A percentile compares a stretch with the other conserved stretches of the same genome.
These are phyloP conservation scores for Leccinum fibrillosum DNA, from an alignment of 768 basidiomycete species.

Conservation along the genomic window DNA sequence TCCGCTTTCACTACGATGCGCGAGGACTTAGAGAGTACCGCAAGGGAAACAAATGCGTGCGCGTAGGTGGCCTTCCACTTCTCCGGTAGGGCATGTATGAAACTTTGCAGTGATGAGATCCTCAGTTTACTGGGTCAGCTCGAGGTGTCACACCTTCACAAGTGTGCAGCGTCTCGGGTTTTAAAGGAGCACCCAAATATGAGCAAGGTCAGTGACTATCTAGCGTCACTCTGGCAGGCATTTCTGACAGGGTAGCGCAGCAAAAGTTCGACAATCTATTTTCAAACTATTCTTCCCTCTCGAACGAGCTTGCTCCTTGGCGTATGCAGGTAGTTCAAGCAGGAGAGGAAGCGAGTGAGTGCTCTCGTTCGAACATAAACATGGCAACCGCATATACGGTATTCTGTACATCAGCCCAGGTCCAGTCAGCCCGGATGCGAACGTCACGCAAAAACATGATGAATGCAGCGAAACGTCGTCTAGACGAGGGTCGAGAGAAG, in stretches of 20 bases:
- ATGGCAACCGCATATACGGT: slow-evolving; percentile 3
- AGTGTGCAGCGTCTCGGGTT: slow-evolving; percentile 4
- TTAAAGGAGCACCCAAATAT: slow-evolving; percentile 5
- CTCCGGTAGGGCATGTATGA: background rate
- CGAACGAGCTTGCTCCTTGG: slow-evolving; percentile 33
- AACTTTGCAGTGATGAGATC: slow-evolving; percentile 17
- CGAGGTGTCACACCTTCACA: slow-evolving; percentile 19
- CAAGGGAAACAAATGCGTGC: slow-evolving; percentile 27
- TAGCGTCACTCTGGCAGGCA: background rate
- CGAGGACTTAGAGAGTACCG: slow-evolving; percentile 8
- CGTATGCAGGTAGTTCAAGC: slow-evolving; percentile 31
- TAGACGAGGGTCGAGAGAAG: slow-evolving; percentile 37
- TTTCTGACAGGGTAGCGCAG: slow-evolving; percentile 15
- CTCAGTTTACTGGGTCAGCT: slow-evolving; percentile 19
- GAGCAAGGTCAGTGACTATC: slow-evolving; percentile 16
- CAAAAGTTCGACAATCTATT: slow-evolving; percentile 22
- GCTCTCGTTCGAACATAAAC: background rate
- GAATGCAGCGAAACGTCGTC: slow-evolving; percentile 28
- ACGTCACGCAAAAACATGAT: slow-evolving; percentile 35
- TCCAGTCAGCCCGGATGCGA: slow-evolving; percentile 30
- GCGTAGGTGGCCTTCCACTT: slow-evolving; percentile 19
- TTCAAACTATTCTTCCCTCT: slow-evolving; percentile 22
- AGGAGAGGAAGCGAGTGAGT: slow-evolving; percentile 34
- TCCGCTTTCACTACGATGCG: slow-evolving; percentile 16
- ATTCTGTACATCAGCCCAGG: slow-evolving; percentile 26